Percentiles rank a stretch among this genome's conserved stretches.
phyloP scores from a whole-genome alignment of 495 filamentous ascomycete genomes.

The Filosporella fistucella region DNA sequence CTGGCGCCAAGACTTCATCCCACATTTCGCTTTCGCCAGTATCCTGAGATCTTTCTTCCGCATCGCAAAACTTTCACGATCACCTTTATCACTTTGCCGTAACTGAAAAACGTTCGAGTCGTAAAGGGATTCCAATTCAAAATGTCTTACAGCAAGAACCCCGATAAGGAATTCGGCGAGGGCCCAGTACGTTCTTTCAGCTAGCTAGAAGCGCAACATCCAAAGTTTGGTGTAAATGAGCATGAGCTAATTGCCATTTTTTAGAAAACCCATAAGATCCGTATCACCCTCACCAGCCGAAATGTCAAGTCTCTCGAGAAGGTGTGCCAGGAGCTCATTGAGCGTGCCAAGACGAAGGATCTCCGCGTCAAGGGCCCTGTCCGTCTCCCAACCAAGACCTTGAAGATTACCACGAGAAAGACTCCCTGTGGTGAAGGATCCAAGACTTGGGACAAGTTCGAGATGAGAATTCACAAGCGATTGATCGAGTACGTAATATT shows the following conservation, averaged over 20 bases:
- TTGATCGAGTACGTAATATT: constrained; percentile 74
- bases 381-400: constrained; percentile 95
- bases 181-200: constrained; percentile 65
- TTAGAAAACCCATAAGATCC: constrained; percentile 96
- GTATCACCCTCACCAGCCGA: constrained; percentile 92
- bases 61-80: constrained; percentile 11
- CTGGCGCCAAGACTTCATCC: constrained; percentile 39
- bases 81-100: constrained; percentile 81
- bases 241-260: not conserved
- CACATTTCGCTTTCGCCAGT: constrained; percentile 13
- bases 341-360: constrained; percentile 97
- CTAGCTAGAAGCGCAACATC: not conserved
- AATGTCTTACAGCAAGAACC: constrained; percentile 97
- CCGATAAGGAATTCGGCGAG: constrained; percentile 91
- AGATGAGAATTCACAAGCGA: constrained; percentile 99
- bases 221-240: not conserved
- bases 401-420: constrained; percentile 93
- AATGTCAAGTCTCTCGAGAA: constrained; percentile 96
- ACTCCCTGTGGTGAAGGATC: constrained; percentile 99
- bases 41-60: constrained; percentile 9
- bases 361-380: constrained; percentile 98
- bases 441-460: constrained; percentile 98
- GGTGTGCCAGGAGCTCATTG: constrained; percentile 96
- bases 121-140: constrained; percentile 44
- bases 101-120: constrained; percentile 62